Conservation (phyloP, 805 yeast genomes). For the Wickerhamomyces kurtzmanii region DNA sequence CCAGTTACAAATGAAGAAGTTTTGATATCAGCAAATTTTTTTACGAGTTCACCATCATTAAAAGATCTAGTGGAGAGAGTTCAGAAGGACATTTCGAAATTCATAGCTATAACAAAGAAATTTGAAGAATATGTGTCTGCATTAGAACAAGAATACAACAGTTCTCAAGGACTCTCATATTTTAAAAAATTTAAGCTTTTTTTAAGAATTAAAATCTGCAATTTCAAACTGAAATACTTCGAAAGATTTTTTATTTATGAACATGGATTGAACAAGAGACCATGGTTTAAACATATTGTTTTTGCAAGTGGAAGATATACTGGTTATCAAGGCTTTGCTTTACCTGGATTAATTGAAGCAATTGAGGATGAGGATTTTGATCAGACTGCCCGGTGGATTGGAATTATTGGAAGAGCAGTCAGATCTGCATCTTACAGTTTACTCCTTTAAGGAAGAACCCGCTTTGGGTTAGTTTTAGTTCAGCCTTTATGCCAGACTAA, state of each 20-base stretch:
- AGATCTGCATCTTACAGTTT: no score
- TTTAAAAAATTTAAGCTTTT: slow-evolving; percentile 19
- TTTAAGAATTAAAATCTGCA: slow-evolving; percentile 17
- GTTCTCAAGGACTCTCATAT: slow-evolving; percentile 19
- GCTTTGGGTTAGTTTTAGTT: no score
- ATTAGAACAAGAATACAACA: slow-evolving; percentile 18
- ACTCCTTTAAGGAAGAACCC: no score
- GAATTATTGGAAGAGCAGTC: slow-evolving; percentile 9
- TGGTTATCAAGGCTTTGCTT: slow-evolving; percentile 43
- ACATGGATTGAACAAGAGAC: slow-evolving; percentile 35
- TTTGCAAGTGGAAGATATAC: slow-evolving; percentile 47
- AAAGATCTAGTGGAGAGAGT: slow-evolving; percentile 20
- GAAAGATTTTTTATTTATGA: slow-evolving; percentile 35
- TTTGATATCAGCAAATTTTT: slow-evolving; percentile 4
- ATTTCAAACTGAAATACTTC: slow-evolving; percentile 26
- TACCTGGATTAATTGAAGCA: slow-evolving; percentile 45
- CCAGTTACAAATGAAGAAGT: slow-evolving; percentile 4
- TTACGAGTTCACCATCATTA: slow-evolving; percentile 8
- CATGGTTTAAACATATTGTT: slow-evolving; percentile 45
- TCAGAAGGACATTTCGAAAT: slow-evolving; percentile 13
- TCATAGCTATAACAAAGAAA: slow-evolving; percentile 12
- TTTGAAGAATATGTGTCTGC: slow-evolving; percentile 15
- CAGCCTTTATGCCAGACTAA: no score
- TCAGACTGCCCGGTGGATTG: slow-evolving; percentile 18
- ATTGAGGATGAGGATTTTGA: slow-evolving; percentile 35